Base-by-base conservation (phyloP, 371 early-diverging fungal species). In the Mortierella sp. region DNA sequence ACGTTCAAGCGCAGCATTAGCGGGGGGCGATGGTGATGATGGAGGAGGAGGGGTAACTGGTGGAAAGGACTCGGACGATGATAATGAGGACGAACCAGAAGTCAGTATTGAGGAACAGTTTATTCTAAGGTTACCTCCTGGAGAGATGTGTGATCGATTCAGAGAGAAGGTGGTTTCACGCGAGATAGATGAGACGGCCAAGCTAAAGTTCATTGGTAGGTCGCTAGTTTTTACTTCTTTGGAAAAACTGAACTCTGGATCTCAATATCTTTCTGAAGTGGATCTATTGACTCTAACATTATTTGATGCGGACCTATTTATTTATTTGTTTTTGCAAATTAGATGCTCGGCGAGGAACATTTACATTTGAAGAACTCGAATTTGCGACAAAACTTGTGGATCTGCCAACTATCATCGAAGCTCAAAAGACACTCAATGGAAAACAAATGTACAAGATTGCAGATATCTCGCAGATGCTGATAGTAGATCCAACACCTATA, bases 391-490 rank as follows among this genome's bases (percentile, higher is more conserved):
- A 87, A 43, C 86, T 99, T 35, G 95, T 97, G 5, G 98, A 97
- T 85, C 83, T 99, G 67, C 99, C 99, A 16, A 96, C 96, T 0
- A 96, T 99, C 68, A 93, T 97, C 28, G 99, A 99, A 85, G 91
- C 98, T 9, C 98, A 98, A 72, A 96, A 98, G 80, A 97, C 98
- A 0, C 84, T 95, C 8, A 98, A 99, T 73, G 94, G 94, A 66
- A 97, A 97, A 77, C 98, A 98, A 78, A 90, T 97, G 73, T 96
- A 96, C 81, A 99, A 99, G 86, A 92, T 98, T n/a, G 96, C 96
- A 14, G 99, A 99, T 75, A 94, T 98, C n/a, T 96, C 93, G 8
- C 99, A 97, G 83, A 91, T 95, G 86, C 62, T 67, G 35, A 10
- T 73, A 28, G 69, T 64, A 43, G 71, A 69, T 39, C 43, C 59